A percentile compares a stretch with the other conserved stretches of the same genome.
phyloP scores from a whole-genome alignment of 2,329 filamentous ascomycete genomes.

The Scedosporium minutisporum region DNA sequence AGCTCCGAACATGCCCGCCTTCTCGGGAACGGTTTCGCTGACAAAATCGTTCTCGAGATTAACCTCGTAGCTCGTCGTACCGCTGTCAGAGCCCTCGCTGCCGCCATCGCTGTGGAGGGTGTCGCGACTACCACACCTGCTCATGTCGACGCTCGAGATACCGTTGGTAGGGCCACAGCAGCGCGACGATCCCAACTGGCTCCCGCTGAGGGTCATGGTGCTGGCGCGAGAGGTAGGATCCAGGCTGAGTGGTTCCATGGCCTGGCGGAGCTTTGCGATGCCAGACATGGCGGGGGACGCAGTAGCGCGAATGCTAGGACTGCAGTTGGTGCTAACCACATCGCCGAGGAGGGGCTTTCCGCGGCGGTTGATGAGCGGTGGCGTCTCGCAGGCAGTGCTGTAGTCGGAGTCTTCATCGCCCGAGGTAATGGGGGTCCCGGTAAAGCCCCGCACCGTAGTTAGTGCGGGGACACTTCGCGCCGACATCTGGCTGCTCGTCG shows the following conservation, averaged over 20 bases:
- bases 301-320: slow-evolving; percentile 44
- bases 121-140: slow-evolving; percentile 44
- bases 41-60: slow-evolving; percentile 77
- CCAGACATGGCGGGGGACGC: slow-evolving; percentile 54
- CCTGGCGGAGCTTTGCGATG: slow-evolving; percentile 72
- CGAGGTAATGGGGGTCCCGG: slow-evolving; percentile 41
- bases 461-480: slow-evolving; percentile 28
- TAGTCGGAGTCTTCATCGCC: slow-evolving; percentile 50
- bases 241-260: slow-evolving; percentile 65
- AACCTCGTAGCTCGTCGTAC: slow-evolving; percentile 71
- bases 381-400: slow-evolving; percentile 25
- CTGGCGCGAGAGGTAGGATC: slow-evolving; percentile 44
- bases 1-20: slow-evolving; percentile 29
- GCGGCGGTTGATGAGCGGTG: slow-evolving; percentile 26
- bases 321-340: slow-evolving; percentile 54
- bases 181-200: slow-evolving; percentile 17
- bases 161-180: slow-evolving; percentile 13
- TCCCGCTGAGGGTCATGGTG: slow-evolving; percentile 45
- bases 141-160: slow-evolving; percentile 46
- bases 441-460: slow-evolving; percentile 48
- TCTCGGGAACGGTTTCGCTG: slow-evolving; percentile 47
- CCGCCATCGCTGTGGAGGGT: slow-evolving; percentile 42
- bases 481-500: neutral
- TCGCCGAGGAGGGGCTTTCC: slow-evolving; percentile 39
- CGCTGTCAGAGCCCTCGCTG: slow-evolving; percentile 56